phyloP scores from a whole-genome alignment of 2,329 filamentous ascomycete species.

The Fusarium luffae region DNA sequence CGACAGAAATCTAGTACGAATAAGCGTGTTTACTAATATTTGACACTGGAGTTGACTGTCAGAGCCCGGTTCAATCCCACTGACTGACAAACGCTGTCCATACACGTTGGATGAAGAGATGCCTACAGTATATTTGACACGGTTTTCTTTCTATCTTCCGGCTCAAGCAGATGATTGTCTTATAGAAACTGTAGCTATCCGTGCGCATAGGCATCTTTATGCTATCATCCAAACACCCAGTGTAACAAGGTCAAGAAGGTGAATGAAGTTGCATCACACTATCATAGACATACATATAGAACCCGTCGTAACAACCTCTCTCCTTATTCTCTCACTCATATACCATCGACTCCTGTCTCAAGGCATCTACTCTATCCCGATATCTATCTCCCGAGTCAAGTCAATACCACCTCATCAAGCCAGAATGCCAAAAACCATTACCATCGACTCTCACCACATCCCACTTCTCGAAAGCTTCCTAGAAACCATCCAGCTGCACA shows the following conservation, averaged over 20 bases:
- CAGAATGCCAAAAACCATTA: neutral
- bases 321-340: neutral
- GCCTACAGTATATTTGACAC: neutral
- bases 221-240: neutral
- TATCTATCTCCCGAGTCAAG: neutral
- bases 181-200: neutral
- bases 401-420: neutral
- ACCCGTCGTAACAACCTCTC: neutral
- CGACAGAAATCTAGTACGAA: neutral
- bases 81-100: neutral
- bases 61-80: neutral
- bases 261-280: neutral
- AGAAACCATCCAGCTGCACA: neutral
- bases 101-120: neutral
- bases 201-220: neutral
- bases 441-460: neutral
- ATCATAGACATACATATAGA: neutral
- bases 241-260: neutral
- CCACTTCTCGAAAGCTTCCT: conserved; percentile 10
- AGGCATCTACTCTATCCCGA: neutral
- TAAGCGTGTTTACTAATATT: neutral
- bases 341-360: neutral
- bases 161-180: neutral
- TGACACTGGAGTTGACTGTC: neutral
- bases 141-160: neutral